Percentiles rank a stretch among this genome's conserved stretches.
Conservation (phyloP, 1,284 basidiomycete genomes). For the Polyporus tsugae region DNA sequence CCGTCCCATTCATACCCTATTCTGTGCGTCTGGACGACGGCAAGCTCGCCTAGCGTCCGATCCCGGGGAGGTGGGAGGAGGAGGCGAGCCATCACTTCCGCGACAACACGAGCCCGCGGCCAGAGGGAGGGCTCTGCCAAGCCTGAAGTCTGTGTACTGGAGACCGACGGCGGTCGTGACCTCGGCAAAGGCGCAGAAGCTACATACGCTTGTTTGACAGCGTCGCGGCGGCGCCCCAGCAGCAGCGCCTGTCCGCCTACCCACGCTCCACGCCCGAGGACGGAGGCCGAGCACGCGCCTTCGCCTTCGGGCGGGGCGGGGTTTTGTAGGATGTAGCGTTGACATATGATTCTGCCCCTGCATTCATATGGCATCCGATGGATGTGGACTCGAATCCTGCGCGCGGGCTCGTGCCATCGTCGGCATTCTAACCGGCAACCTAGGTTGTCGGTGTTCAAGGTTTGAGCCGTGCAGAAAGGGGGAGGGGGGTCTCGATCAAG, state of each 20-base stretch:
- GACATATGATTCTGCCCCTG: not conserved
- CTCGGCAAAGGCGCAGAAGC: not conserved
- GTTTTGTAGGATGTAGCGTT: not conserved
- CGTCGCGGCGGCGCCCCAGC: not conserved
- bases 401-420: not conserved
- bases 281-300: not conserved
- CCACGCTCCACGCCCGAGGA: not conserved
- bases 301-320: not conserved
- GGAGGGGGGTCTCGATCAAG: not conserved
- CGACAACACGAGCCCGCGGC: slow-evolving; percentile 1
- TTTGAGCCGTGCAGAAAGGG: not conserved
- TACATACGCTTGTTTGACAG: slow-evolving; percentile 5
- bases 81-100: not conserved
- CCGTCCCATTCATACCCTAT: not conserved
- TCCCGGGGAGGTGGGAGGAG: not conserved
- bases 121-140: not conserved
- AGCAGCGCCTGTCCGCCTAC: not conserved
- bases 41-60: not conserved
- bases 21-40: not conserved
- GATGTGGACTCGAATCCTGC: not conserved
- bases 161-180: not conserved
- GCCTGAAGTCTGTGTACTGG: not conserved
- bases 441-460: not conserved
- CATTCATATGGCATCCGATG: not conserved
- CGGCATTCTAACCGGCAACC: slow-evolving; percentile 8